A percentile compares a stretch with the other conserved stretches of the same genome.
Evolutionary conservation across 805 yeast species (phyloP).

Genomic region (Sugiyamaella americana): DNA sequence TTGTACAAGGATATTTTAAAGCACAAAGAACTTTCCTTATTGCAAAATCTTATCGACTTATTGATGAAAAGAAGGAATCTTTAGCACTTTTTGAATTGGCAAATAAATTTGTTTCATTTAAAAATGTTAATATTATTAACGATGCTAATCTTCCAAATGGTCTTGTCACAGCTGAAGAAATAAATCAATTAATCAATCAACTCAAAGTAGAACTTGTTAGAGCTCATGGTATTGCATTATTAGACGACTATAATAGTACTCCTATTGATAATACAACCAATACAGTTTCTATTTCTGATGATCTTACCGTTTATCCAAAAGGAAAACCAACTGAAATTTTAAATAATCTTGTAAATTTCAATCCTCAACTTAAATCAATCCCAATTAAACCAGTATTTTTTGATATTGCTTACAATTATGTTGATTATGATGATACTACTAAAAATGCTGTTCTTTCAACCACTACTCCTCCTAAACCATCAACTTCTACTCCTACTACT

Average conservation of each 20-base stretch:
- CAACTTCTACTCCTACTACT: conserved; percentile 7
- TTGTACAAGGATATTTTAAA: conserved; percentile 44
- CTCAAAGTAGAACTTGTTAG: conserved; percentile 12
- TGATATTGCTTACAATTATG: conserved; percentile 82
- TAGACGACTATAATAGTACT: conserved; percentile 4
- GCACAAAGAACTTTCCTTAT: conserved; percentile 40
- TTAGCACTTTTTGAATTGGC: conserved; percentile 28
- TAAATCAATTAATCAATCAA: conserved; percentile 4
- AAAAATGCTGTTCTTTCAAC: conserved; percentile 17
- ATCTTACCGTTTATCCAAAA: conserved; percentile 38
- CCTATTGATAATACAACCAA: background rate
- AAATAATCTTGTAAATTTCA: conserved; percentile 29
- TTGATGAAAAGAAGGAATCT: conserved; percentile 25
- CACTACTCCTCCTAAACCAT: conserved; percentile 13
- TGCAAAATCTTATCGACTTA: conserved; percentile 34
- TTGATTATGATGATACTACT: conserved; percentile 38
- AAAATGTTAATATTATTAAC: background rate
- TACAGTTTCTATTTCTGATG: conserved; percentile 38
- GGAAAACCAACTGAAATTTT: conserved; percentile 25
- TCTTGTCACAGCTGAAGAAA: conserved; percentile 11
- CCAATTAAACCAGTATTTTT: conserved; percentile 84
- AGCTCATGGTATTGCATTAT: conserved; percentile 31
- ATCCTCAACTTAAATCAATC: conserved; percentile 48
- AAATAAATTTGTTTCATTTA: conserved; percentile 6
- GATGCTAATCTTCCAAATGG: conserved; percentile 9